phyloP scores from a whole-genome alignment of 73 alveolate species.

The Symbiodinium pilosum region DNA sequence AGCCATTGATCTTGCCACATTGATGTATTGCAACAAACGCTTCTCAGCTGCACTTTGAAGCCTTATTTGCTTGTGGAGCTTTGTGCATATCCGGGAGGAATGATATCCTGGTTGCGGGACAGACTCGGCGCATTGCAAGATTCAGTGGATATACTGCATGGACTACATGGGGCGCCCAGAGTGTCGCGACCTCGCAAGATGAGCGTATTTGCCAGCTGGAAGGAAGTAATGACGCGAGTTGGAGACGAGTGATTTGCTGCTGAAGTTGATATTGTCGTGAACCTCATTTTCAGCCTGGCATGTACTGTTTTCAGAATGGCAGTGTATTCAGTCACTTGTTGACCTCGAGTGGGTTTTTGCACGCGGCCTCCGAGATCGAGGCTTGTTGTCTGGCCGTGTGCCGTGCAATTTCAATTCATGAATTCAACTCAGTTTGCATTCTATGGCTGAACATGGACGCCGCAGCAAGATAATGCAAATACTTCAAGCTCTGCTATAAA shows the following conservation, averaged over 20 bases:
- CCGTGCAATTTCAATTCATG: too few species aligned
- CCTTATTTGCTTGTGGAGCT: background rate
- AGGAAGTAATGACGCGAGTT: slow-evolving; percentile 72
- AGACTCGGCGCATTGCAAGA: slow-evolving; percentile 46
- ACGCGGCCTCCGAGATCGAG: too few species aligned
- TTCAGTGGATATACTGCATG: slow-evolving; percentile 28
- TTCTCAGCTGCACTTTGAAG: background rate
- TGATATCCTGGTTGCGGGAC: slow-evolving; percentile 85
- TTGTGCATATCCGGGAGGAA: background rate
- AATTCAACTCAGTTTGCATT: too few species aligned
- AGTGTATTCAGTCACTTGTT: too few species aligned
- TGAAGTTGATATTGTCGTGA: too few species aligned
- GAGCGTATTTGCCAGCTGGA: slow-evolving; percentile 83
- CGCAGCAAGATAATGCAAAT: too few species aligned
- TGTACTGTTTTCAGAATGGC: too few species aligned
- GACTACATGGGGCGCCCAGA: background rate
- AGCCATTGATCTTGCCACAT: slow-evolving; percentile 76
- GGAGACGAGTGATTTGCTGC: background rate
- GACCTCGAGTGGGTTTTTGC: too few species aligned
- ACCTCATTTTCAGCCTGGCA: too few species aligned
- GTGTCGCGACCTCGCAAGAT: slow-evolving; percentile 8
- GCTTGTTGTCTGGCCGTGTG: too few species aligned
- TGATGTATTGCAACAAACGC: slow-evolving; percentile 89
- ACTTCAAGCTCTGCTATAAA: too few species aligned
- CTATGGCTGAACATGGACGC: too few species aligned